Percentiles rank a stretch among this genome's conserved stretches.
phyloP scores from a whole-genome alignment of 495 filamentous ascomycete genomes.

The Penicillium robsamsonii region DNA sequence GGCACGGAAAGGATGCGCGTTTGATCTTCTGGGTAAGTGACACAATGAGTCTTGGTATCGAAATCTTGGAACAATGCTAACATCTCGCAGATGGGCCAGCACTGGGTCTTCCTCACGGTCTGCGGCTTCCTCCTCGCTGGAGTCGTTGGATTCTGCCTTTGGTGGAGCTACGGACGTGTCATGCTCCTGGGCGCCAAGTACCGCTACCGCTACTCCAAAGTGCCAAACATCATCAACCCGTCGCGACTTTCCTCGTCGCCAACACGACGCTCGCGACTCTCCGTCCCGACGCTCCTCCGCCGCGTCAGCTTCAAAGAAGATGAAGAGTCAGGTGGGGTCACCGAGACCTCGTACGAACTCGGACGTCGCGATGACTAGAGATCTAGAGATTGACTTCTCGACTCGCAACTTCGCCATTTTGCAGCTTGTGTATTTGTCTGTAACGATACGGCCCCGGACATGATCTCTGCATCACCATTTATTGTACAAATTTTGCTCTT shows the following conservation, averaged over 20 bases:
- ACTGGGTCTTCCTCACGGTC: conserved; percentile 71
- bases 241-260: conserved; percentile 35
- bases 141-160: conserved; percentile 54
- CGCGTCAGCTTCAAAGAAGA: conserved; percentile 48
- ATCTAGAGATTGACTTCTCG: conserved; percentile 5
- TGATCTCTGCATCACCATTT: conserved; percentile 31
- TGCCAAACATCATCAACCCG: conserved; percentile 29
- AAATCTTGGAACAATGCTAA: conserved; percentile 8
- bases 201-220: conserved; percentile 43
- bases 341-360: conserved; percentile 46
- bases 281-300: conserved; percentile 41
- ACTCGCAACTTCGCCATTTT: conserved; percentile 12
- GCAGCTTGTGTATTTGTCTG: conserved; percentile 21
- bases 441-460: conserved; percentile 28
- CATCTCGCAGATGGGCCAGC: conserved; percentile 55
- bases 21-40: conserved; percentile 71
- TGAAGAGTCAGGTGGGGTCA: conserved; percentile 36
- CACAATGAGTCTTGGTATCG: not conserved
- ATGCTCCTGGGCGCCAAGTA: conserved; percentile 46
- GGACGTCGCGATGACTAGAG: conserved; percentile 40
- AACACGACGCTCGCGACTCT: conserved; percentile 32
- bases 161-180: conserved; percentile 54
- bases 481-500: conserved; percentile 25
- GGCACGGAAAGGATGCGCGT: conserved; percentile 72
- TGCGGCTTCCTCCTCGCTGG: conserved; percentile 60